Evolutionary conservation across 768 basidiomycete genomes (phyloP).

Genomic region (Tulasnella sp.): DNA sequence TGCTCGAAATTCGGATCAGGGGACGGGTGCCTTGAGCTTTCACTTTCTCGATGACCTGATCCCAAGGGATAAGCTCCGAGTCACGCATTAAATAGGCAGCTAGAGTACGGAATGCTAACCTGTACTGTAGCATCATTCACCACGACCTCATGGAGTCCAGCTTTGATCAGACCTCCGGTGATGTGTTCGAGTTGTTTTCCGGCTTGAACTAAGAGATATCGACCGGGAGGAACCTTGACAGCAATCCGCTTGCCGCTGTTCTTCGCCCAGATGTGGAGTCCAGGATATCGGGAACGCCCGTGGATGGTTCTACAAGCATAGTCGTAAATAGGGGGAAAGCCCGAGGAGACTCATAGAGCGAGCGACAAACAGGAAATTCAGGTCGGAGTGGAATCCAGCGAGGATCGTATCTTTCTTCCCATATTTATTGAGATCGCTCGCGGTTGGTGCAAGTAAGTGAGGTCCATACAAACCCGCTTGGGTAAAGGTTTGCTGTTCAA

Average conservation of each 20-base stretch:
- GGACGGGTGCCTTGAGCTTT: slow-evolving; percentile 64
- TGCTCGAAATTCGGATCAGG: slow-evolving; percentile 88
- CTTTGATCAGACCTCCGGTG: slow-evolving; percentile 65
- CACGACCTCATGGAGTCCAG: slow-evolving; percentile 92
- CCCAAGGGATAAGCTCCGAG: neutral
- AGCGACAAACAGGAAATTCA: slow-evolving; percentile 63
- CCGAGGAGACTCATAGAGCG: slow-evolving; percentile 20
- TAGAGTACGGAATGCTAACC: slow-evolving; percentile 36
- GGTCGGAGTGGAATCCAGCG: slow-evolving; percentile 90
- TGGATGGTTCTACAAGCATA: slow-evolving; percentile 53
- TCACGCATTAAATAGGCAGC: neutral
- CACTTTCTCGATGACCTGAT: slow-evolving; percentile 57
- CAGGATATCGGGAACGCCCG: slow-evolving; percentile 78
- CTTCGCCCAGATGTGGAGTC: slow-evolving; percentile 89
- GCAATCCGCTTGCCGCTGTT: slow-evolving; percentile 86
- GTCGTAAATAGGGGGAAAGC: slow-evolving; percentile 24
- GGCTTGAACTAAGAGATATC: slow-evolving; percentile 84
- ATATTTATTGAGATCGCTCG: slow-evolving; percentile 79
- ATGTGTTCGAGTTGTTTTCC: slow-evolving; percentile 93
- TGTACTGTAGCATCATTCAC: slow-evolving; percentile 72
- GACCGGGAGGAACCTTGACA: slow-evolving; percentile 73
- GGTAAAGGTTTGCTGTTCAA: slow-evolving; percentile 60
- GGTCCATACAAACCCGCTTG: slow-evolving; percentile 82
- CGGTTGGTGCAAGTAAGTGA: slow-evolving; percentile 88
- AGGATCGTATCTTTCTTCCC: slow-evolving; percentile 73